Base-by-base conservation (phyloP, 805 yeast species). In the Ogataea thermomethanolica region DNA sequence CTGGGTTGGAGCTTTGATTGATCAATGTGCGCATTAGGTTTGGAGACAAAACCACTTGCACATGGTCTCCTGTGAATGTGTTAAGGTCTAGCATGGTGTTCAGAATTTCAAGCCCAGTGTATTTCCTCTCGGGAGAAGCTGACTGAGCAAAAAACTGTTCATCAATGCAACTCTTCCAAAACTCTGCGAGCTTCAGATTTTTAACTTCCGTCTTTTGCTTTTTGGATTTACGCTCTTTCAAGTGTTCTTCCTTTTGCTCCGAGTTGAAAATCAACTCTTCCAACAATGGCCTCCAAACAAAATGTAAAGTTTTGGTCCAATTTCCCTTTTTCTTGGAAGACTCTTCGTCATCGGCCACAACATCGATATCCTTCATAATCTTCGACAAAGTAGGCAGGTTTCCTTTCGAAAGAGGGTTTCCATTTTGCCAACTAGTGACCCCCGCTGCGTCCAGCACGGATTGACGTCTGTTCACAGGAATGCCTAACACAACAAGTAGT, bases 111-210 rank as follows among this genome's bases (percentile, higher is more conserved):
- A 90, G 78, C 0, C 96, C 98, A 75, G 87, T 76, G 60, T 73
- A 85, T 59, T 90, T 91, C 42, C 96, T 71, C 59, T 90, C 97
- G 24, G 81, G 76, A 1, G 96, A 88, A 0, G 96, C 71, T 48
- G 81, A 78, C 26, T 77, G 78, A 5, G 85, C 69, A 51, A 91
- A 90, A 44, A 85, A 76, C 4, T 84, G 74, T 52, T 88, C 93
- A 56, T 91, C 97, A 11, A 91, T 75, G 5, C 79, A 80, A 3
- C 72, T 67, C 50, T 78, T 76, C 95, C 95, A 89, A 59, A 91
- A 89, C 39, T 85, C 93, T 7, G 67, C 59, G 29, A 78, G 55
- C 3, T 68, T 59, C 21, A 77, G 59, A 20, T 35, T 24, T 10
- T 49, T 58, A 8, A 39, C 10, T 15, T 51, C 47, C 22, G 50